Evolutionary conservation across 2,329 filamentous ascomycete species (phyloP), one percentile per base, ranked within the genome.

Genomic region (Penicillium sp.): DNA sequence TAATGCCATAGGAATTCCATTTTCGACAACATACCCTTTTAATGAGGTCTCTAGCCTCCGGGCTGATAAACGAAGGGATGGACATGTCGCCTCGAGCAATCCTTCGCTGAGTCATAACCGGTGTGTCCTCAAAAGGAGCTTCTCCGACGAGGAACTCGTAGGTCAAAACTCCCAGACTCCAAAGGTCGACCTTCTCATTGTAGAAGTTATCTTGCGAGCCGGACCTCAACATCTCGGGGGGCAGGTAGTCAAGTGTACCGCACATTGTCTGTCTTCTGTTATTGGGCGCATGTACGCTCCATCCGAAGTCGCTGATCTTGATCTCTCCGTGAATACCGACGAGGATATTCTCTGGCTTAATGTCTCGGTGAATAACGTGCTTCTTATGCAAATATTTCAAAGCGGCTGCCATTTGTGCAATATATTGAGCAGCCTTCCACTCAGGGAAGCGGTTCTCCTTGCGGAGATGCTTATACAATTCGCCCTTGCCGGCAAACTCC

Each of bases 281-380:
- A 74, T 96, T 97, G 26, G 94, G 94, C 5, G 94, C 94, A 74
- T 99, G 94, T 3, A 97, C 94, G 71, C 90, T 95, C 94, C 94
- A 99, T 50, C 94, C 93, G 68, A 97, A 99, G 74, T 99, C 94
- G 4, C 91, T 95, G 68, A 99, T 92, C 76, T 99, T 99, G 77
- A 99, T 92, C 79, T 99, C 94, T 63, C 92, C 94, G 70, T 97
- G 93, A 59, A 97, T 91, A 14, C 93, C 93, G 28, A 97, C 88
- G 21, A 97, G 82, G 62, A 97, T 97, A 68, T 97, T 97, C 76
- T 97, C 92, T 2, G 92, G 92, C 79, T 97, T 97, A 77, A 97
- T 97, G 67, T 97, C 92, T 58, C 92, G 84, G 75, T 97, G 93
- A 78, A 97, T 97, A 64, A 97, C 90, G 72, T 97, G 91, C 79